Evolutionary conservation across 805 yeast genomes (phyloP).

Genomic region (Candida wancherniae): DNA sequence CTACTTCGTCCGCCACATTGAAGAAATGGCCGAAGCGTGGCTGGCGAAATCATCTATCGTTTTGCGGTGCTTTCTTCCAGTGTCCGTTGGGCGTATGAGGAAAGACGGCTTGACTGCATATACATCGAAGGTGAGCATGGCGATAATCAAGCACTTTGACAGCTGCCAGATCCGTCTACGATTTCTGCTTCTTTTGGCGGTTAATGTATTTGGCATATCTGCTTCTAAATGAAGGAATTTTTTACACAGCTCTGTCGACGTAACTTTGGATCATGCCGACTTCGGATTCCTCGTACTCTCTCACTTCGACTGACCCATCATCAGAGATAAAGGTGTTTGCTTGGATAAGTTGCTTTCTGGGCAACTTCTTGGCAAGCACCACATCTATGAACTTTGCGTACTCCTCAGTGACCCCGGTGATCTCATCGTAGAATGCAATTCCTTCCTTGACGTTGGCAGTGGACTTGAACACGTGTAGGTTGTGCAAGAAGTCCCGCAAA

Average conservation of each 20-base stretch:
- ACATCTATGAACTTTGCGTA: slow-evolving; percentile 61
- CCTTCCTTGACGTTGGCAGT: slow-evolving; percentile 71
- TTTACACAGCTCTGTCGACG: slow-evolving; percentile 42
- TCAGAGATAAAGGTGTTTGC: slow-evolving; percentile 57
- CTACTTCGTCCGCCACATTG: too few species aligned
- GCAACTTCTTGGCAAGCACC: slow-evolving; percentile 68
- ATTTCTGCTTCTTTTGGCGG: too few species aligned
- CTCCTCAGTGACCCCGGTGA: slow-evolving; percentile 64
- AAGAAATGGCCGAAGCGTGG: too few species aligned
- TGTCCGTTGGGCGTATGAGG: too few species aligned
- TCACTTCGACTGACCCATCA: slow-evolving; percentile 46
- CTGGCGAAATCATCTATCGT: too few species aligned
- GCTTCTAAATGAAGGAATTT: too few species aligned
- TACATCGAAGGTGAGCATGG: too few species aligned
- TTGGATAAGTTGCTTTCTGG: slow-evolving; percentile 81
- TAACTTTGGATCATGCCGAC: slow-evolving; percentile 78
- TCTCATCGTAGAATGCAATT: slow-evolving; percentile 54
- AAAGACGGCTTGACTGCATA: too few species aligned
- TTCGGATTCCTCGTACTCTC: slow-evolving; percentile 69
- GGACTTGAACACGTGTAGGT: slow-evolving; percentile 74
- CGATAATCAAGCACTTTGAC: too few species aligned
- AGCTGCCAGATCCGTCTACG: too few species aligned
- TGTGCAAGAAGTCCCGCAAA: slow-evolving; percentile 62
- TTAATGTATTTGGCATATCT: too few species aligned
- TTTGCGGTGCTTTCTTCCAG: too few species aligned